A percentile compares a stretch with the other conserved stretches of the same genome.
Evolutionary conservation across 768 basidiomycete genomes (phyloP).

Genomic region (Rhizopogon vesiculosus): DNA sequence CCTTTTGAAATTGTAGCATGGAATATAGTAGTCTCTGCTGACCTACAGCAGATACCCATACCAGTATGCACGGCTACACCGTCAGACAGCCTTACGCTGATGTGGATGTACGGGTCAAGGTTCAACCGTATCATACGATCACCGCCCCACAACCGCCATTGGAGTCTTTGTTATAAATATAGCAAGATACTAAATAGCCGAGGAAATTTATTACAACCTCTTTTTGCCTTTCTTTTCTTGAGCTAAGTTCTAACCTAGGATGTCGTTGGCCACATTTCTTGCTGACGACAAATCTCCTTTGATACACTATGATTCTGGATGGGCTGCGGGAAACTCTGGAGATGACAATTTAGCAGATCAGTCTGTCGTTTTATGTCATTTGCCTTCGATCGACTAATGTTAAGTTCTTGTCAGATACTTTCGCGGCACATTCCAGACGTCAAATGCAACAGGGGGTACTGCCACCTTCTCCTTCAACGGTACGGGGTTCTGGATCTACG

Average conservation of each 20-base stretch:
- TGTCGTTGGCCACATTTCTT: conserved; percentile 21
- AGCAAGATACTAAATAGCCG: background rate
- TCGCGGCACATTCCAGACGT: conserved; percentile 35
- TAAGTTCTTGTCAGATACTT: conserved; percentile 27
- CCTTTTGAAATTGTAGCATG: no score
- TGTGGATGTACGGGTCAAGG: no score
- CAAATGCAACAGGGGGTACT: conserved; percentile 28
- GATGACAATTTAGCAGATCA: conserved; percentile 9
- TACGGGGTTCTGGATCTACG: conserved; percentile 44
- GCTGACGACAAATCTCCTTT: conserved; percentile 30
- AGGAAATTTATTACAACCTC: background rate
- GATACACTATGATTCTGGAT: conserved; percentile 21
- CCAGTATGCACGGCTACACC: no score
- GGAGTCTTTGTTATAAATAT: no score
- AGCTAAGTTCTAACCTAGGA: background rate
- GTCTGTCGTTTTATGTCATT: conserved; percentile 6
- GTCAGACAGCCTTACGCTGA: no score
- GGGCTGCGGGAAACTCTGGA: conserved; percentile 13
- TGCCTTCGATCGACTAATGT: background rate
- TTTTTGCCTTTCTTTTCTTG: background rate
- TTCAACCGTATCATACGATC: no score
- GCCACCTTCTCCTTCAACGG: conserved; percentile 45
- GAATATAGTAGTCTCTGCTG: no score
- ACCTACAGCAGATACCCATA: no score
- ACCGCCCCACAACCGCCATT: no score